These are phyloP conservation scores for Daldinia childiae DNA, from an alignment of 495 filamentous ascomycete genomes.

Conservation along the genomic window DNA sequence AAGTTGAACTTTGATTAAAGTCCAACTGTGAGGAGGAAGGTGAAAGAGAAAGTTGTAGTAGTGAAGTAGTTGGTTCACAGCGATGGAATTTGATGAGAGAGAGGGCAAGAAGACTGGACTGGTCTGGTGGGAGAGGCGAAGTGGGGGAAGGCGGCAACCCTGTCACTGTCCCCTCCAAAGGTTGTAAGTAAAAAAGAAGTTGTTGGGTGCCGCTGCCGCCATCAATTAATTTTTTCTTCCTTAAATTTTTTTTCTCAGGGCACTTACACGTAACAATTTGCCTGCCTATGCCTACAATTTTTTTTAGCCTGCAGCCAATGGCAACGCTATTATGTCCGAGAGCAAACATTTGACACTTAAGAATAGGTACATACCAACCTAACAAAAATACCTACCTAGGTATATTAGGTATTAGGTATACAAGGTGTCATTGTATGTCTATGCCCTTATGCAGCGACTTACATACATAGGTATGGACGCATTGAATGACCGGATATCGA, in stretches of 20 bases:
- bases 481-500: conserved; percentile 15
- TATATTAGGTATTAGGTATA: conserved; percentile 1
- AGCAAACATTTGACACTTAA: conserved; percentile 14
- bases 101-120: conserved; percentile 40
- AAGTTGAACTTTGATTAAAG: conserved; percentile 38
- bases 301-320: not conserved
- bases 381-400: no score
- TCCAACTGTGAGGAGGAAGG: conserved; percentile 33
- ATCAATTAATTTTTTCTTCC: conserved; percentile 38
- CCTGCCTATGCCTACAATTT: conserved; percentile 2
- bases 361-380: not conserved
- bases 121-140: conserved; percentile 45
- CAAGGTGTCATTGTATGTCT: conserved; percentile 7
- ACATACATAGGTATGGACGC: not conserved
- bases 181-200: conserved; percentile 31
- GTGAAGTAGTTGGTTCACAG: conserved; percentile 35
- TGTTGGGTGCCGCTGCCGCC: conserved; percentile 35
- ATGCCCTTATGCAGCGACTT: conserved; percentile 12
- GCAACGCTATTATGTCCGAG: not conserved
- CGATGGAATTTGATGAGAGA: conserved; percentile 44
- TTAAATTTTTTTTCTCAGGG: conserved; percentile 19
- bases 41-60: conserved; percentile 32
- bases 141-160: conserved; percentile 43
- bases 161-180: conserved; percentile 37
- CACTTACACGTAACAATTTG: conserved; percentile 17